These are phyloP conservation scores for Aspergillus coremiiformis DNA, from an alignment of 495 filamentous ascomycete genomes.

Conservation along the genomic window DNA sequence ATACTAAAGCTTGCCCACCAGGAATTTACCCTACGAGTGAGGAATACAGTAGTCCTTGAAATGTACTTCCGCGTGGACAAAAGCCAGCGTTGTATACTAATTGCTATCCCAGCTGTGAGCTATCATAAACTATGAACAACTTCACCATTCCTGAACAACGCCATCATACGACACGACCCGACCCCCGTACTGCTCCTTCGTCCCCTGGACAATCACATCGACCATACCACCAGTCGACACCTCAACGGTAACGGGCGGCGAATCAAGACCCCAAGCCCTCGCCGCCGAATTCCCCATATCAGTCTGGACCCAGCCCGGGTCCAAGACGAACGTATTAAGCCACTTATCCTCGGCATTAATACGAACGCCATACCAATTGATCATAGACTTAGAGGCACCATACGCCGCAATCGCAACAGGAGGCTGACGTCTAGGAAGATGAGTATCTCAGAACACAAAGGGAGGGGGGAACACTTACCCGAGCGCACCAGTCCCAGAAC, in stretches of 20 bases:
- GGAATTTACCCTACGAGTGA: too few species aligned
- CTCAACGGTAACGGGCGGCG: conserved; percentile 23
- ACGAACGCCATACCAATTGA: conserved; percentile 30
- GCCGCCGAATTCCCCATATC: conserved; percentile 40
- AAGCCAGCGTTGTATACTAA: too few species aligned
- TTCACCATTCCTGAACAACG: conserved; percentile 7
- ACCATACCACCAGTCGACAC: conserved; percentile 31
- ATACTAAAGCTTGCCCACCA: too few species aligned
- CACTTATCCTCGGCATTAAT: conserved; percentile 35
- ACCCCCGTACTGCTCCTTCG: conserved; percentile 33
- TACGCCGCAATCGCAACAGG: conserved; percentile 30
- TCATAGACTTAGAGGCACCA: conserved; percentile 27
- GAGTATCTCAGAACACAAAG: too few species aligned
- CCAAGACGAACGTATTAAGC: conserved; percentile 27
- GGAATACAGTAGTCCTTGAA: too few species aligned
- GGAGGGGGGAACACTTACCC: too few species aligned
- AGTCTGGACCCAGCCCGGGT: conserved; percentile 35
- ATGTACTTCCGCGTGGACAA: too few species aligned
- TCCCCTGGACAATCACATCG: conserved; percentile 26
- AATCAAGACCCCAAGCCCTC: conserved; percentile 22
- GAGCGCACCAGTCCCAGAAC: conserved; percentile 17
- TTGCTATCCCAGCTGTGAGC: too few species aligned
- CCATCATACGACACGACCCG: conserved; percentile 19
- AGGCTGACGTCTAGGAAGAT: conserved; percentile 6
- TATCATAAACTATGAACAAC: too few species aligned